Evolutionary conservation across 73 alveolate genomes (phyloP), one percentile per base, ranked within the genome.

Genomic region (Paramecium octaurelia): DNA sequence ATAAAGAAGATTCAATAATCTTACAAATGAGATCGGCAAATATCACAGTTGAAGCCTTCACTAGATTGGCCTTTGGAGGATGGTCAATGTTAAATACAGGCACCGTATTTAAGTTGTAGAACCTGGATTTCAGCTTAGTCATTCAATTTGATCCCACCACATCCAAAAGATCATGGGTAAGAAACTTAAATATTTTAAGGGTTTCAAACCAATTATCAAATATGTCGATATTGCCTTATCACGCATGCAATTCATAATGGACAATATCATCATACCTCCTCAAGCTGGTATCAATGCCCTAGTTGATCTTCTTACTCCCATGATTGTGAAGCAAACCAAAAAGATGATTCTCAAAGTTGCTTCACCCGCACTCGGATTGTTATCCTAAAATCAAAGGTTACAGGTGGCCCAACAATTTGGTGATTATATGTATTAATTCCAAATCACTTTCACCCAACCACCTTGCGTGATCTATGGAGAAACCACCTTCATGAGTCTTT

Each of bases 141-240:
- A 48, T 80, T n/a, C 21, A 46, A 20, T 80, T 80, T 14, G 91
- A 48, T 44, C 75, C 71, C 8, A n/a, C 91, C 2, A 42, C 91
- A 16, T 12, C 91, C 24, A 46, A 34, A 20, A 73, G 59, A 73
- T 73, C 87, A 40, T 73, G 87, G 87, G 87, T 73, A 73, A 35
- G 14, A 35, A 16, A 35, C 24, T 73, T 70, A 23, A 10, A 20
- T 73, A 73, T 36, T 21, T 35, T 35, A 29, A 73, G 87, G 87
- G 87, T 16, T 73, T 73, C 35, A 73, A 36, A 73, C 87, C 87
- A 73, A 40, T 73, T 2, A 73, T 73, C 46, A 40, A 36, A 64
- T 10, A 64, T 64, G 84, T 64, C 10, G 54, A 64, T 0, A 64
- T 64, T 23, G 44, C 50, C 24, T 64, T 64, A 64, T 3, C 42